A percentile compares a stretch with the other conserved stretches of the same genome.
Conservation (phyloP, 257 asterid genomes). For the Eucommia ulmoides region DNA sequence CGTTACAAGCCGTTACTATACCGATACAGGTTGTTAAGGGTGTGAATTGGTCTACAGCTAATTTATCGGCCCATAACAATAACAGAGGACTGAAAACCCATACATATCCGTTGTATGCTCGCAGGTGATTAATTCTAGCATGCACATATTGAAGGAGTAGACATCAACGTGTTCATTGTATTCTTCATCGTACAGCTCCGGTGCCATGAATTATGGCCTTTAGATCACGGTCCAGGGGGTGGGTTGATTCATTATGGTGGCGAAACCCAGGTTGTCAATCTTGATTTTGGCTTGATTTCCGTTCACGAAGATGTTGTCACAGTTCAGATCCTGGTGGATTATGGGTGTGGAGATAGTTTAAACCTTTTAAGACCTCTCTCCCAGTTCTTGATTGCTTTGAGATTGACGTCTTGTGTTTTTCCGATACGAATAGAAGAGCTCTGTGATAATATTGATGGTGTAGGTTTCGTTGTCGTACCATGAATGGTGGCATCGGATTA, state of each 20-base stretch:
- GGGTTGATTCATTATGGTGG: slow-evolving; percentile 66
- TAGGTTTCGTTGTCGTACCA: slow-evolving; percentile 77
- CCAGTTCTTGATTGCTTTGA: slow-evolving; percentile 75
- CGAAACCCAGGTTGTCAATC: slow-evolving; percentile 83
- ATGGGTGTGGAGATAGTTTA: slow-evolving; percentile 68
- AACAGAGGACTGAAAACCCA: no score
- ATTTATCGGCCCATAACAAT: no score
- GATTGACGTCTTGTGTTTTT: slow-evolving; percentile 53
- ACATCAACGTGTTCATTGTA: slow-evolving; percentile 72
- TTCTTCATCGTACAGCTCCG: slow-evolving; percentile 79
- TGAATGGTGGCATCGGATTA: slow-evolving; percentile 32
- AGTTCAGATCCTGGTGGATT: slow-evolving; percentile 81
- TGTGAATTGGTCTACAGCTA: no score
- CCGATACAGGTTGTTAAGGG: no score
- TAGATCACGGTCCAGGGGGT: slow-evolving; percentile 70
- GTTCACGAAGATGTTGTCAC: slow-evolving; percentile 73
- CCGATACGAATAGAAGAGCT: slow-evolving; percentile 78
- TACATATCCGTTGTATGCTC: no score
- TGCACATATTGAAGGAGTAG: slow-evolving; percentile 76
- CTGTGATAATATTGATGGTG: slow-evolving; percentile 80
- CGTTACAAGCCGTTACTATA: no score
- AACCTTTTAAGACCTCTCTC: slow-evolving; percentile 64
- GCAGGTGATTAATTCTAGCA: slow-evolving; percentile 67
- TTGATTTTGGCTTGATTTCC: slow-evolving; percentile 78
- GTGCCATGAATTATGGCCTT: slow-evolving; percentile 72